Conservation (phyloP, 352 stramenopile species). For the Hyaloperonospora brassicae region DNA sequence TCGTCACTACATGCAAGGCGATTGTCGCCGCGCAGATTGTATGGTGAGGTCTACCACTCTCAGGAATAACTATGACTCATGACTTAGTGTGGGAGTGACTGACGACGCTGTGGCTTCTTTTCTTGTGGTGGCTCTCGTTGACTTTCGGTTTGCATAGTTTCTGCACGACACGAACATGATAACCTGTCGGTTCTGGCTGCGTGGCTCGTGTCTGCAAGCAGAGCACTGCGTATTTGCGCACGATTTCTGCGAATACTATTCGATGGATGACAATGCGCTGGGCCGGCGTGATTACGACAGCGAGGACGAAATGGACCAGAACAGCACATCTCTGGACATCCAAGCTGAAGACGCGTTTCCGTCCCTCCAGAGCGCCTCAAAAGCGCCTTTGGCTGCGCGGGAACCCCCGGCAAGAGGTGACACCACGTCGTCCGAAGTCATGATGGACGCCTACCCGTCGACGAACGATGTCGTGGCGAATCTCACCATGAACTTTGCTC, state of each 20-base stretch:
- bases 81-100: conserved; percentile 10
- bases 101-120: conserved; percentile 16
- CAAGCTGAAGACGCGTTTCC: conserved; percentile 76
- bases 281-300: conserved; percentile 61
- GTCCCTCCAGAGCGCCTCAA: conserved; percentile 39
- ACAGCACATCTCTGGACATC: conserved; percentile 39
- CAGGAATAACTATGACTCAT: conserved; percentile 7
- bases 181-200: conserved; percentile 81
- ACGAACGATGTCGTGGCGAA: conserved; percentile 24
- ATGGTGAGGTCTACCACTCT: conserved; percentile 50
- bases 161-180: conserved; percentile 77
- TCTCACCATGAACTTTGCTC: conserved; percentile 72
- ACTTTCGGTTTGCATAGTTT: conserved; percentile 45
- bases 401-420: conserved; percentile 7
- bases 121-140: conserved; percentile 22
- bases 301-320: conserved; percentile 60
- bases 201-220: conserved; percentile 65
- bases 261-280: conserved; percentile 38
- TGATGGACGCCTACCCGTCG: conserved; percentile 15
- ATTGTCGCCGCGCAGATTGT: conserved; percentile 77
- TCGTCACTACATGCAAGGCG: conserved; percentile 70
- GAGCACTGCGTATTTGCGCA: conserved; percentile 79
- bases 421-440: conserved; percentile 3
- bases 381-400: conserved; percentile 6
- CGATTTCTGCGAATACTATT: conserved; percentile 70